These are phyloP conservation scores for Euphorbia lathyris DNA, from an alignment of 345 rosid genomes.

Conservation along the genomic window DNA sequence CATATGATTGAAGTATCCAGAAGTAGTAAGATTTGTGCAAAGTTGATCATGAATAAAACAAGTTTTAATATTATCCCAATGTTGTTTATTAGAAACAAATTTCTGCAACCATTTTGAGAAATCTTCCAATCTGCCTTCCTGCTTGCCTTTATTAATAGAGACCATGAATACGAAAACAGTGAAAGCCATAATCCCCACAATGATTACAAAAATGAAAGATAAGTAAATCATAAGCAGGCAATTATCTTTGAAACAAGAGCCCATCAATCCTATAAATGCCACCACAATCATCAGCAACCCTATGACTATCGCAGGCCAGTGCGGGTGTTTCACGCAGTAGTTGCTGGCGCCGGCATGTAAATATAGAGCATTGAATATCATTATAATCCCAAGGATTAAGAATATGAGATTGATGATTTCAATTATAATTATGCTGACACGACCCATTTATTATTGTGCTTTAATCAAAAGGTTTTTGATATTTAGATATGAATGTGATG, in stretches of 20 bases:
- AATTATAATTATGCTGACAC: slow-evolving; percentile 28
- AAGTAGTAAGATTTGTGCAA: slow-evolving; percentile 11
- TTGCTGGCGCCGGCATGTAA: slow-evolving; percentile 5
- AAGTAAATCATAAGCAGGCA: slow-evolving; percentile 13
- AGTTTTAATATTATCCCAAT: slow-evolving; percentile 28
- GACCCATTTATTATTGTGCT: slow-evolving; percentile 19
- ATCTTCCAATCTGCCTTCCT: slow-evolving; percentile 11
- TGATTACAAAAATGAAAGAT: slow-evolving; percentile 8
- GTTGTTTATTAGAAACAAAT: slow-evolving; percentile 4
- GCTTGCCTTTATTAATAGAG: slow-evolving; percentile 6
- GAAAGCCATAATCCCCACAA: slow-evolving; percentile 15
- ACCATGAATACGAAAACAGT: slow-evolving; percentile 17
- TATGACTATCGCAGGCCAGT: slow-evolving; percentile 10
- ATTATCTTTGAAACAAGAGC: slow-evolving; percentile 11
- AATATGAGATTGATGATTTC: slow-evolving; percentile 24
- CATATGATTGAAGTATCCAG: not conserved
- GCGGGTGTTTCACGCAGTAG: slow-evolving; percentile 15
- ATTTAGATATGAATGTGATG: not conserved
- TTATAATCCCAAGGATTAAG: slow-evolving; percentile 19
- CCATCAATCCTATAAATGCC: slow-evolving; percentile 27
- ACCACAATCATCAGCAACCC: slow-evolving; percentile 14
- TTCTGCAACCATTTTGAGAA: slow-evolving; percentile 21
- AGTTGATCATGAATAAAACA: slow-evolving; percentile 28
- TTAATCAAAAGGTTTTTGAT: not conserved
- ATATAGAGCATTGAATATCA: slow-evolving; percentile 16